These are phyloP conservation scores for Glycine tomentella DNA, from an alignment of 306 rosid genomes.

Conservation along the genomic window DNA sequence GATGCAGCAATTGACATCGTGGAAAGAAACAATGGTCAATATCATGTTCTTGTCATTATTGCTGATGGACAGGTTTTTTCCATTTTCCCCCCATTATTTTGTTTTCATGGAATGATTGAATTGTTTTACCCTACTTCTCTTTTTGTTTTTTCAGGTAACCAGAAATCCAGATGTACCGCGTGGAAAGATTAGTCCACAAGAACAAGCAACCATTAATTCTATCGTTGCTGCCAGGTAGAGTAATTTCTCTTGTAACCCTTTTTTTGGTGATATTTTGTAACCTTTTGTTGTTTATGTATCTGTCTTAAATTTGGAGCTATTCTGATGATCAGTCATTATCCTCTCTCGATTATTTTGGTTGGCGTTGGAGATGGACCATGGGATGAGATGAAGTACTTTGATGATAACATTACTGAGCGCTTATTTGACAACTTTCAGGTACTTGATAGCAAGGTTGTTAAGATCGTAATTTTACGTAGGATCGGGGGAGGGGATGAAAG, in stretches of 20 bases:
- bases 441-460: conserved; percentile 23
- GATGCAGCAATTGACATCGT: conserved; percentile 88
- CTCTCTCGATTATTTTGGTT: conserved; percentile 90
- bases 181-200: conserved; percentile 79
- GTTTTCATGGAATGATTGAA: neutral
- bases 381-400: conserved; percentile 89
- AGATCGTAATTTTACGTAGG: too few relatives aligned
- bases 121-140: conserved; percentile 33
- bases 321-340: conserved; percentile 66
- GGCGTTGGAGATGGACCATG: conserved; percentile 99
- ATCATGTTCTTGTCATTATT: conserved; percentile 95
- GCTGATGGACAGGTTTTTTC: conserved; percentile 95
- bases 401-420: conserved; percentile 85
- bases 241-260: conserved; percentile 19
- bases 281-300: conserved; percentile 30
- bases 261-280: neutral
- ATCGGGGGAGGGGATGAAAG: too few relatives aligned
- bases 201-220: conserved; percentile 77
- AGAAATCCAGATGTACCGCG: conserved; percentile 72
- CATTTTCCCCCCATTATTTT: conserved; percentile 2
- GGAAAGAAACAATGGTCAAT: conserved; percentile 79
- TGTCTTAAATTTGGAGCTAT: conserved; percentile 39
- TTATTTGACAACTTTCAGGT: conserved; percentile 97
- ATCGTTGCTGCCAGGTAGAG: conserved; percentile 89
- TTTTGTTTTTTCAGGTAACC: conserved; percentile 62